Evolutionary conservation across 2,329 filamentous ascomycete genomes (phyloP), one percentile per base, ranked within the genome.

Genomic region (Cladophialophora immunda): DNA sequence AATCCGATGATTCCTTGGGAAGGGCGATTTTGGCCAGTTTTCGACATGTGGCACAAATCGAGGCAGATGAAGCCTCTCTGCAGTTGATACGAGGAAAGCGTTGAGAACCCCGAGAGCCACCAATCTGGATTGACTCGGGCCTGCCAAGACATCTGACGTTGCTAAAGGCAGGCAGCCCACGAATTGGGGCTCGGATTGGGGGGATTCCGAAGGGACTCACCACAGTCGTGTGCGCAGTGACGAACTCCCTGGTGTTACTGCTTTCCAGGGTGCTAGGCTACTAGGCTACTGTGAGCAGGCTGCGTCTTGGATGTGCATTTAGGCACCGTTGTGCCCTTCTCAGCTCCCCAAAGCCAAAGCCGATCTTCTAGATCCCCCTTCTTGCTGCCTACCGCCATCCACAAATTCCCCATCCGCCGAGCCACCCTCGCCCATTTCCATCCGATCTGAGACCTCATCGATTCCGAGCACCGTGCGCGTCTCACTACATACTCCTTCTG

Each of bases 401-500:
- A n/a, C 38, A 13, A 50, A 25, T 50, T 38, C 58, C 58, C 58
- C 58, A 58, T 58, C 45, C 45, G 45, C 45, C 45, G 45, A 50
- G 45, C 45, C 45, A 27, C 53, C 30, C 29, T 22, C 32, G n/a
- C 34, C 32, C 55, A 58, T 58, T 58, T 25, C 41, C 15, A 58
- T 58, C 55, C 34, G 34, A 38, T 38, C 19, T 58, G 55, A 27
- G 55, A 58, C 55, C 22, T 58, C 58, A 38, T 61, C 29, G 30
- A 61, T 13, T 54, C 58, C 30, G 29, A 52, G 54, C 58, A 61
- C 47, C 29, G 47, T 50, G 30, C 58, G 58, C 52, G 58, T 61
- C 58, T 61, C 58, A 54, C 45, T 36, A 52, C 47, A 54, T 38
- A 32, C 57, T 19, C 30, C 52, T 61, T 61, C 47, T 22, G 58